Percentiles rank a stretch among this genome's conserved stretches.
phyloP scores from a whole-genome alignment of 2,329 filamentous ascomycete species.

The Aspergillus felis region DNA sequence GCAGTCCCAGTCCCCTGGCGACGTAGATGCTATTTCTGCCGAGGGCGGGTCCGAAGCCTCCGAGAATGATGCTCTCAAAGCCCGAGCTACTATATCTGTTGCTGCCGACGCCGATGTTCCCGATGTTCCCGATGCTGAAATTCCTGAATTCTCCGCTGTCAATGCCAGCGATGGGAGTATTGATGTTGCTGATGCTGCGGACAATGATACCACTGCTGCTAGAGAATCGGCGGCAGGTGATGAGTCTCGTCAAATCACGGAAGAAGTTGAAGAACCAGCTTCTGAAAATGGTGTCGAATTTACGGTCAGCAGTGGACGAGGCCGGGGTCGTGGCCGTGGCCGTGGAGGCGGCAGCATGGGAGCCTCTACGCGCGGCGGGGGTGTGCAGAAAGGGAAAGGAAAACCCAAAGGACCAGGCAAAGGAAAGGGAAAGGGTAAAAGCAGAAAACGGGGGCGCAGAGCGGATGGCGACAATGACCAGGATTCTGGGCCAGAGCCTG shows the following conservation, averaged over 20 bases:
- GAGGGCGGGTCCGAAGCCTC: background rate
- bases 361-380: slow-evolving; percentile 17
- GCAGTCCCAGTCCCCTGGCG: slow-evolving; percentile 12
- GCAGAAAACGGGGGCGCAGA: slow-evolving; percentile 22
- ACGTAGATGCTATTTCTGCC: background rate
- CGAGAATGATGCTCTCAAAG: slow-evolving; percentile 8
- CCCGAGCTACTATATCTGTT: slow-evolving; percentile 1
- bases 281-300: slow-evolving; percentile 17
- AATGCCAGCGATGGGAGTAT: background rate
- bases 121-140: background rate
- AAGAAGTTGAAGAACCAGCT: slow-evolving; percentile 20
- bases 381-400: background rate
- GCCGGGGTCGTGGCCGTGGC: slow-evolving; percentile 31
- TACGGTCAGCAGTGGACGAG: slow-evolving; percentile 25
- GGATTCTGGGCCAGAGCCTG: background rate
- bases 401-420: background rate
- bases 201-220: background rate
- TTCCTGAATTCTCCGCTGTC: slow-evolving; percentile 1
- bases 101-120: background rate
- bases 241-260: slow-evolving; percentile 20
- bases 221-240: slow-evolving; percentile 10
- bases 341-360: slow-evolving; percentile 30
- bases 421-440: background rate
- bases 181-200: background rate
- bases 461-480: slow-evolving; percentile 3